phyloP scores from a whole-genome alignment of 106 monocot genomes.

The Dendrobium chrysotoxum region DNA sequence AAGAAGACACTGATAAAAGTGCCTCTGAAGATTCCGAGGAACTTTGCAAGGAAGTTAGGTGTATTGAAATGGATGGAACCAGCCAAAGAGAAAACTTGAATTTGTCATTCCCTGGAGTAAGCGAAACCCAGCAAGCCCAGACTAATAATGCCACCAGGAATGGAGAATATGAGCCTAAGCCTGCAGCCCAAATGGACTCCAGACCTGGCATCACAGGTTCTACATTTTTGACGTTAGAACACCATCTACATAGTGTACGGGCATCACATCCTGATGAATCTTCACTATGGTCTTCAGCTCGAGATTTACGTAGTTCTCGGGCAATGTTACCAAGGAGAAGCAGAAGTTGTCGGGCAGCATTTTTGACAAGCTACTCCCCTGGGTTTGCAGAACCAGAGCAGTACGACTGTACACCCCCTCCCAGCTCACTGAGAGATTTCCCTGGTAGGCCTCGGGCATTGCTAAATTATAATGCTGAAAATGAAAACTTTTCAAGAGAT shows the following conservation, averaged over 20 bases:
- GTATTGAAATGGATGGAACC: conserved; percentile 66
- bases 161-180: conserved; percentile 4
- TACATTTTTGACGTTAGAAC: conserved; percentile 50
- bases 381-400: conserved; percentile 19
- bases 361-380: conserved; percentile 23
- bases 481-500: conserved; percentile 23
- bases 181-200: conserved; percentile 3
- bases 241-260: conserved; percentile 54
- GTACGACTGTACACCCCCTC: conserved; percentile 58
- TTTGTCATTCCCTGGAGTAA: conserved; percentile 14
- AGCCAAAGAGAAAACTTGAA: conserved; percentile 21
- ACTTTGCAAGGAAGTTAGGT: conserved; percentile 76
- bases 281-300: conserved; percentile 16
- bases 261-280: conserved; percentile 25
- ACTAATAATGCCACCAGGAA: conserved; percentile 2
- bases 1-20: conserved; percentile 14
- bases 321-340: conserved; percentile 44
- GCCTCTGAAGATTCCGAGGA: conserved; percentile 52
- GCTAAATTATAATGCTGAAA: conserved; percentile 36
- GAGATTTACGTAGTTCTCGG: conserved; percentile 23
- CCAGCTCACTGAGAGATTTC: conserved; percentile 42
- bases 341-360: conserved; percentile 50
- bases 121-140: conserved; percentile 7
- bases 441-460: conserved; percentile 42
- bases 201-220: conserved; percentile 13